A percentile compares a stretch with the other conserved stretches of the same genome.
Evolutionary conservation across 495 filamentous ascomycete genomes (phyloP).

Genomic region (Talaromyces trachyspermus): DNA sequence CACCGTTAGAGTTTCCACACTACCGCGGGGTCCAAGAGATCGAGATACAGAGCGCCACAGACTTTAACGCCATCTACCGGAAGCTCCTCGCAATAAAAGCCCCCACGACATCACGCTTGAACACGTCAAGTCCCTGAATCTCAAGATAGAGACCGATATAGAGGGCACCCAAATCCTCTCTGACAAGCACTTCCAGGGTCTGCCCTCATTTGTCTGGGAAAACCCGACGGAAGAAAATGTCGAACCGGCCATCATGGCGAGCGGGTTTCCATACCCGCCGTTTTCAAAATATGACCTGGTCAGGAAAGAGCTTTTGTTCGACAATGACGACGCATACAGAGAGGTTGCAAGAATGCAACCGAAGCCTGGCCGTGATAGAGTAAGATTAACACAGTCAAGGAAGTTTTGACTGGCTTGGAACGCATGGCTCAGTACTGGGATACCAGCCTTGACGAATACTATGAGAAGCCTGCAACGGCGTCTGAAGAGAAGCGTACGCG

Average conservation of each 20-base stretch:
- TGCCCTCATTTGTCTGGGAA: slow-evolving; percentile 43
- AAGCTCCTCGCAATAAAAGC: slow-evolving; percentile 44
- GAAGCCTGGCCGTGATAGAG: slow-evolving; percentile 31
- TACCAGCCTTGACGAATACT: slow-evolving; percentile 49
- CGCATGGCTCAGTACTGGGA: slow-evolving; percentile 60
- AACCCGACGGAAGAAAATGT: slow-evolving; percentile 6
- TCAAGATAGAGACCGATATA: slow-evolving; percentile 36
- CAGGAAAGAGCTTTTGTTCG: slow-evolving; percentile 41
- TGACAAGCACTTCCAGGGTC: slow-evolving; percentile 24
- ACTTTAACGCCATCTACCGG: slow-evolving; percentile 27
- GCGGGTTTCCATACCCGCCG: slow-evolving; percentile 40
- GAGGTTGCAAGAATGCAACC: slow-evolving; percentile 38
- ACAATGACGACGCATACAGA: slow-evolving; percentile 52
- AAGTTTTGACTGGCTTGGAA: slow-evolving; percentile 56
- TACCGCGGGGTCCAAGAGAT: slow-evolving; percentile 27
- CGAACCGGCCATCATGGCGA: slow-evolving; percentile 32
- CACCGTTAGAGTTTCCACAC: slow-evolving; percentile 42
- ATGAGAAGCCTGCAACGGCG: slow-evolving; percentile 25
- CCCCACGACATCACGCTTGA: slow-evolving; percentile 44
- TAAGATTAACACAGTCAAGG: slow-evolving; percentile 47
- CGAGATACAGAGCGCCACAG: slow-evolving; percentile 18
- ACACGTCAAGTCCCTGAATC: slow-evolving; percentile 46
- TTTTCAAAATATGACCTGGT: slow-evolving; percentile 41
- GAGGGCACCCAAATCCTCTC: slow-evolving; percentile 39
- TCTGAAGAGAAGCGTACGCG: slow-evolving; percentile 14